Base-by-base conservation (phyloP, 2,329 filamentous ascomycete species). In the Aspergillus texensis region DNA sequence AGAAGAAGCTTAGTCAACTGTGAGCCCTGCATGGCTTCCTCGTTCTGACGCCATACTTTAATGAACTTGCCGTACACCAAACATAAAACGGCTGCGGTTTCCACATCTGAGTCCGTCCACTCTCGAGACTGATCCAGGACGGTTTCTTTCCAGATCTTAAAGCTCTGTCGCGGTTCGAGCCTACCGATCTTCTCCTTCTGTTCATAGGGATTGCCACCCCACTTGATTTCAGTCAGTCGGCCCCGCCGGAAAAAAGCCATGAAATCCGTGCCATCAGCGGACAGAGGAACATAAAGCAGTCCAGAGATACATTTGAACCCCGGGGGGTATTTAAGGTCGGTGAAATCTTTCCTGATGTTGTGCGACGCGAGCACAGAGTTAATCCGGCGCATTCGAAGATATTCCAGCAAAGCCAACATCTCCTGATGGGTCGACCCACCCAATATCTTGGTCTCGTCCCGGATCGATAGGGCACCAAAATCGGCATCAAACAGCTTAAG, bases 11-110 rank as follows among this genome's bases (percentile, higher is more conserved):
- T 84, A 0, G 92, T 96, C 2, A 97, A 82, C 64, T 94, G 90
- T 68, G 91, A 96, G 73, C 83, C 94, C 70, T 96, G 90, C 63
- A 96, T 74, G 0, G 91, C 91, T 1, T 89, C 90, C 75, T 97
- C 93, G 68, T 96, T 96, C 74, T 96, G 92, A 61, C 92, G 85
- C 93, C 93, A 96, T 1, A 96, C 93, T 72, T 96, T 91, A 70
- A 96, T 96, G 74, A 97, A 97, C 75, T 87, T 90, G 74, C 91
- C 92, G 66, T 97, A 97, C 1, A 97, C 92, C 10, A 96, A 80
- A 72, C 93, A 96, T 3, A 97, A 82, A 0, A 96, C 91, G 0
- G 93, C 92, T 0, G 93, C 93, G 0, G 92, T 96, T 77, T 97
- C 93, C 3, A 96, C 85, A 73, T 97, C 92, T 66, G 96, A 91